Percentiles rank a stretch among this genome's conserved stretches.
Conservation (phyloP, 2,329 filamentous ascomycete genomes). For the Fusarium denticulatum region DNA sequence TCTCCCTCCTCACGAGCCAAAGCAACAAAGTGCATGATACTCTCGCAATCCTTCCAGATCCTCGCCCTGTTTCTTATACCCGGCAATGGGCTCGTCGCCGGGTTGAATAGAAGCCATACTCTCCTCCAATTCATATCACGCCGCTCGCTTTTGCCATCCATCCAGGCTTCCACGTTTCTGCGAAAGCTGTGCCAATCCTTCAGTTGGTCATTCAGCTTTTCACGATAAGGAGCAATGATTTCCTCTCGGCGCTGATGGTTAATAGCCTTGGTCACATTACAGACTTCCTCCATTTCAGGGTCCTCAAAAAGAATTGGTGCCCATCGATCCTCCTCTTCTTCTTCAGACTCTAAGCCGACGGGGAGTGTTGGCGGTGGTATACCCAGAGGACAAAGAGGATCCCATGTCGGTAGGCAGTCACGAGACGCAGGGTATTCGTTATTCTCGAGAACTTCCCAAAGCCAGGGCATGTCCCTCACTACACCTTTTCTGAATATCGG, state of each 20-base stretch:
- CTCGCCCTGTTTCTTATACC: background rate
- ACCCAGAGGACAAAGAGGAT: background rate
- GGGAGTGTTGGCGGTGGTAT: background rate
- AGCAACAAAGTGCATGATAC: background rate
- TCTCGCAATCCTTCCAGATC: background rate
- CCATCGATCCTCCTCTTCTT: background rate
- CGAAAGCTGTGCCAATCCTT: background rate
- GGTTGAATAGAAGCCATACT: background rate
- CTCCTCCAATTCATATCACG: background rate
- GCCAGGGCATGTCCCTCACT: background rate
- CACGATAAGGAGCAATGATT: background rate
- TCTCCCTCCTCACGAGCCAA: background rate
- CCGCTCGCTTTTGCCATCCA: fast-evolving
- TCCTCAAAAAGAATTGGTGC: background rate
- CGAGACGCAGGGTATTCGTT: background rate
- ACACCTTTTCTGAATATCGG: fast-evolving
- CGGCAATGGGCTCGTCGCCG: background rate
- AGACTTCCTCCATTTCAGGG: background rate
- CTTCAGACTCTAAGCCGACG: background rate
- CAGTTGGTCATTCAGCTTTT: fast-evolving
- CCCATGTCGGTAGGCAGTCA: background rate
- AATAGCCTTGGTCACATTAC: background rate
- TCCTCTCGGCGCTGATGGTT: background rate
- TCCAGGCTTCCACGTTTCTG: background rate
- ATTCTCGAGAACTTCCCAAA: background rate